phyloP scores from a whole-genome alignment of 1,139 yeast genomes.

The Kodamaea fungicola region DNA sequence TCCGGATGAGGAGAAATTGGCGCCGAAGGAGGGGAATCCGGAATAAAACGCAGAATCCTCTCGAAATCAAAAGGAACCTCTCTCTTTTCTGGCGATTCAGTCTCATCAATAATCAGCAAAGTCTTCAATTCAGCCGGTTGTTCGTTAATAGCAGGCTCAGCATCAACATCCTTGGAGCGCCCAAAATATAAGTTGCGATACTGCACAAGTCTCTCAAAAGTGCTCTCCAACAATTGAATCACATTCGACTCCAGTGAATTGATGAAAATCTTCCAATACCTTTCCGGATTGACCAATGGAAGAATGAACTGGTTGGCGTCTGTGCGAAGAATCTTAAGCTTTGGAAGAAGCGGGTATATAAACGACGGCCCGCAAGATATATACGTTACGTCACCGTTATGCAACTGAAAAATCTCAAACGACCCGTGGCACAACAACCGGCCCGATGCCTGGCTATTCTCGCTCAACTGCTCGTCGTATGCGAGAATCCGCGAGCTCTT shows the following conservation, averaged over 20 bases:
- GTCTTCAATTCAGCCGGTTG: slow-evolving; percentile 15
- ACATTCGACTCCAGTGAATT: slow-evolving; percentile 32
- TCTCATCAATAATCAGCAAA: slow-evolving; percentile 14
- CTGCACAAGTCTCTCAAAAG: slow-evolving; percentile 40
- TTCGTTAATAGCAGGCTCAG: slow-evolving; percentile 8
- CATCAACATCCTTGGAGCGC: not conserved
- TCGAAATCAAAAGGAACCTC: slow-evolving; percentile 6
- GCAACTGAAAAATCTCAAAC: slow-evolving; percentile 62
- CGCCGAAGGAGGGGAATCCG: slow-evolving; percentile 48
- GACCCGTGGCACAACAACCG: slow-evolving; percentile 58
- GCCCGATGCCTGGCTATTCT: slow-evolving; percentile 28
- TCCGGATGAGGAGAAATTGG: slow-evolving; percentile 37
- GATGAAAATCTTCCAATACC: slow-evolving; percentile 65
- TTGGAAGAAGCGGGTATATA: slow-evolving; percentile 65
- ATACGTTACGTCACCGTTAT: slow-evolving; percentile 61
- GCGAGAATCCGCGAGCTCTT: slow-evolving; percentile 39
- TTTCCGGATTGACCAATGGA: slow-evolving; percentile 66
- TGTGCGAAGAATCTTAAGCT: slow-evolving; percentile 53
- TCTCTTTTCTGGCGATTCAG: slow-evolving; percentile 8
- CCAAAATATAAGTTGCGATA: slow-evolving; percentile 40
- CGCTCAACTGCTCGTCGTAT: slow-evolving; percentile 36
- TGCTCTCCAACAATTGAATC: slow-evolving; percentile 33
- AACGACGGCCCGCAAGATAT: slow-evolving; percentile 52
- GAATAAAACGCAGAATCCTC: slow-evolving; percentile 21
- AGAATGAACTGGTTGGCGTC: slow-evolving; percentile 52